A percentile compares a stretch with the other conserved stretches of the same genome.
Conservation (phyloP, 2,329 filamentous ascomycete species). For the Fusarium odoratissimum region DNA sequence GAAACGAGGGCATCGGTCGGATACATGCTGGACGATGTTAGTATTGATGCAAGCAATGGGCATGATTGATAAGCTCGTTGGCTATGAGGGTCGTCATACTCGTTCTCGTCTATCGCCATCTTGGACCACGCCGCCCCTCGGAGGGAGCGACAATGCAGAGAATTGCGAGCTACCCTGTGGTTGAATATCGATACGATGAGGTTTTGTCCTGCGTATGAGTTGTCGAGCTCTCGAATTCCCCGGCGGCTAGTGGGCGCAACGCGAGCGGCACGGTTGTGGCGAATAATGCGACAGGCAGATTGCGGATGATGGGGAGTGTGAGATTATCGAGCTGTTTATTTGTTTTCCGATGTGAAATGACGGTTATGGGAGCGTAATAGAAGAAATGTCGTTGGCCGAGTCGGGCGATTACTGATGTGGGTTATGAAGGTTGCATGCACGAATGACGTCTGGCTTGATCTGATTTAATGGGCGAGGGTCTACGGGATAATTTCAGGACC, state of each 20-base stretch:
- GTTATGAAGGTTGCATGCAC: slow-evolving; percentile 31
- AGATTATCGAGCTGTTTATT: not conserved
- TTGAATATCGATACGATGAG: slow-evolving; percentile 5
- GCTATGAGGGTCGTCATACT: slow-evolving; percentile 53
- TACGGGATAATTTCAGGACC: slow-evolving; percentile 33
- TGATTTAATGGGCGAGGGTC: slow-evolving; percentile 29
- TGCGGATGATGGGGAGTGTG: not conserved
- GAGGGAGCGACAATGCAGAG: slow-evolving; percentile 31
- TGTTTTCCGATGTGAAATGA: not conserved
- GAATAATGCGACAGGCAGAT: not conserved
- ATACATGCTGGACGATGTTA: slow-evolving; percentile 63
- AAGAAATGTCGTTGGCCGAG: slow-evolving; percentile 8
- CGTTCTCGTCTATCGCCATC: slow-evolving; percentile 68
- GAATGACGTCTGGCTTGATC: slow-evolving; percentile 46
- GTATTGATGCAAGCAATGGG: slow-evolving; percentile 14
- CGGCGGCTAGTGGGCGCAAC: slow-evolving; percentile 5
- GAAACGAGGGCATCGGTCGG: slow-evolving; percentile 74
- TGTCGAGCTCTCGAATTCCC: slow-evolving; percentile 8
- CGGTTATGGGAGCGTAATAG: not conserved
- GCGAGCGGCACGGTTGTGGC: slow-evolving; percentile 8
- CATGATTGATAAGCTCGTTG: slow-evolving; percentile 27
- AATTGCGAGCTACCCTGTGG: slow-evolving; percentile 17
- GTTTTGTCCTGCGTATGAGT: slow-evolving; percentile 12
- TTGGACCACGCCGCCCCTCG: slow-evolving; percentile 26
- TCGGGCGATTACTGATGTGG: slow-evolving; percentile 22